phyloP scores from a whole-genome alignment of 176 grass and related monocot genomes.

The Metroxylon sagu region DNA sequence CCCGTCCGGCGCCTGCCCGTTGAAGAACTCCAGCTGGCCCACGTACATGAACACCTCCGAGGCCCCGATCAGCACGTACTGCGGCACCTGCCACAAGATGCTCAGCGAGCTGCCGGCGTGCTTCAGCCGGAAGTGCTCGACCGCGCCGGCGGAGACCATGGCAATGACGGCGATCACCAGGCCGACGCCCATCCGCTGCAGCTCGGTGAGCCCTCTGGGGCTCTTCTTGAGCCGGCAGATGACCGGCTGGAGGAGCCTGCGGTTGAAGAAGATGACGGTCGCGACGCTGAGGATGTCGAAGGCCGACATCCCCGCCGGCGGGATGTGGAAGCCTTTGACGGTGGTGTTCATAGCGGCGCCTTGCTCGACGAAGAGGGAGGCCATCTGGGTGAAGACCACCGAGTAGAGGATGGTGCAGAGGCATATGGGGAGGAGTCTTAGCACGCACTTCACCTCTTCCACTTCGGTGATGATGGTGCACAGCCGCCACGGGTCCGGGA shows the following conservation, averaged over 20 bases:
- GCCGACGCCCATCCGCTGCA: slow-evolving; percentile 16
- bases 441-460: slow-evolving; percentile 14
- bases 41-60: slow-evolving; percentile 79
- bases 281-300: slow-evolving; percentile 19
- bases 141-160: slow-evolving; percentile 18
- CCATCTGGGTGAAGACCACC: slow-evolving; percentile 22
- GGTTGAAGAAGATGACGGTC: slow-evolving; percentile 5
- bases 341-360: slow-evolving; percentile 2
- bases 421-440: slow-evolving; percentile 17
- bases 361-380: slow-evolving; percentile 15
- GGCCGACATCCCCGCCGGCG: slow-evolving; percentile 10
- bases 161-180: slow-evolving; percentile 3
- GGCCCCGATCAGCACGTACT: slow-evolving; percentile 53
- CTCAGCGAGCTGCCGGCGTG: slow-evolving; percentile 13
- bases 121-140: slow-evolving; percentile 37
- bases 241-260: neutral
- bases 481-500: neutral
- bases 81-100: slow-evolving; percentile 68
- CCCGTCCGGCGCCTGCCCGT: slow-evolving; percentile 42
- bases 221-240: neutral
- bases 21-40: slow-evolving; percentile 69
- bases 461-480: slow-evolving; percentile 15
- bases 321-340: neutral
- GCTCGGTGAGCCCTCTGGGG: slow-evolving; percentile 3
- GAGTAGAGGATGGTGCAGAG: slow-evolving; percentile 17